Conservation (phyloP, 2,329 filamentous ascomycete species). For the Ascochyta rabiei region DNA sequence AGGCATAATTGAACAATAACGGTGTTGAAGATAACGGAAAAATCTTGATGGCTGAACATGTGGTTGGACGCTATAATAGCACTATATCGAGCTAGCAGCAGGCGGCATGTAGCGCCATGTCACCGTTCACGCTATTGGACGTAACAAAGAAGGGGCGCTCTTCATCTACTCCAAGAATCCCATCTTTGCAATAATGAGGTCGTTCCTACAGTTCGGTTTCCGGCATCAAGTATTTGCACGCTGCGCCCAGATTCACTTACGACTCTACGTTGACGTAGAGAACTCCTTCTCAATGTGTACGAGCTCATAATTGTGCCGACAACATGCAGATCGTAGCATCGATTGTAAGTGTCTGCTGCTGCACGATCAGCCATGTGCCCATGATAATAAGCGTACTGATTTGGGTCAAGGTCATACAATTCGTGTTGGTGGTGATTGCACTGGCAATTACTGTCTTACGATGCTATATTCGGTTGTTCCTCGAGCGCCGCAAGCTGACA, state of each 20-base stretch:
- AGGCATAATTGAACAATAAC: not conserved
- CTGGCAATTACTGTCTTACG: conserved; percentile 22
- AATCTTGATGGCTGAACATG: not conserved
- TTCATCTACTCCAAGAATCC: not conserved
- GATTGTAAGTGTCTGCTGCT: conserved; percentile 4
- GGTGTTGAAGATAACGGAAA: not conserved
- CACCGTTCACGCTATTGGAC: not conserved
- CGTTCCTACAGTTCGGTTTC: not conserved
- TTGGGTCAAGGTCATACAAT: conserved; percentile 18
- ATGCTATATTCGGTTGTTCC: conserved; percentile 23
- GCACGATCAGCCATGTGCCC: not conserved
- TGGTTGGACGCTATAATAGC: not conserved
- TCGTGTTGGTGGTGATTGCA: conserved; percentile 23
- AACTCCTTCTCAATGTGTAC: not conserved
- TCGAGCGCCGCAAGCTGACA: conserved; percentile 23
- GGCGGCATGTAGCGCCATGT: conserved; percentile 8
- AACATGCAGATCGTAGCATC: conserved; percentile 17
- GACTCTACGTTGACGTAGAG: not conserved
- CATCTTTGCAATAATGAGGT: not conserved
- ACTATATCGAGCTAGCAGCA: conserved; percentile 3
- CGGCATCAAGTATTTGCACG: not conserved
- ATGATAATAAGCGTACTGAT: not conserved
- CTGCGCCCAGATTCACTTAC: not conserved
- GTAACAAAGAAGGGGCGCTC: not conserved
- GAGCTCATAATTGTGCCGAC: conserved; percentile 1